Base-by-base conservation (phyloP, 1,284 basidiomycete genomes). In the Cryptococcus amylolentus region DNA sequence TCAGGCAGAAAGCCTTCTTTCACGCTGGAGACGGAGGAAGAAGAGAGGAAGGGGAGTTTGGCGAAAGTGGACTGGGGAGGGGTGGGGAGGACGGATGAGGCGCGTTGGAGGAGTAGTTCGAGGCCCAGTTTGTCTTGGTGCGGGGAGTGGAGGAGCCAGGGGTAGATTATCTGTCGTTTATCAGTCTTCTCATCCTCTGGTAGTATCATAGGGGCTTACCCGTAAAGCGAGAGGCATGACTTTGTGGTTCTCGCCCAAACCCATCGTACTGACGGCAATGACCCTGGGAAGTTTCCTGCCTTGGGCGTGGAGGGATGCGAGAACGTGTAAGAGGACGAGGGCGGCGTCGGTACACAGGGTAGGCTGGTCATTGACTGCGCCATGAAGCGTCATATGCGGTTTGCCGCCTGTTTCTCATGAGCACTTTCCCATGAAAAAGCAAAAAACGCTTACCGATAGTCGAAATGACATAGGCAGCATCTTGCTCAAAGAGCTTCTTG, bases 111-210 rank as follows among this genome's bases (percentile, higher is more conserved):
- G 50, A 68, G 57, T 48, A 65, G 63, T 57, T 71, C 67, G 26
- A 68, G 50, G 4, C 60, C 64, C 18, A 57, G 55, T 58, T 71
- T 71, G 57, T 71, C 69, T 7, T 51, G 49, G 51, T 69, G 67
- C 1, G 69, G 66, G 14, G 52, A 50, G 28, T 53, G n/a, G 12
- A 69, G 54, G 7, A 64, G 23, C 54, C 47, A 58, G 1, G 57
- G 51, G 52, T 71, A 71, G 14, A 67, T 35, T 38, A 62, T 39
- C 66, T 68, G 14, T 10, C 14, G 7, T 16, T 37, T 0, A 27
- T 52, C 39, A 48, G 14, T 16, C 13, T n/a, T 51, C n/a, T 31
- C 16, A 18, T 18, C n/a, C 0, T 27, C 18, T 18, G 40, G 43
- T 9, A 27, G 16, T n/a, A 52, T 20, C 8, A 20, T 13, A 43